Base-by-base conservation (phyloP, 192 early-diverging fungal genomes). In the Coemansia javaensis region DNA sequence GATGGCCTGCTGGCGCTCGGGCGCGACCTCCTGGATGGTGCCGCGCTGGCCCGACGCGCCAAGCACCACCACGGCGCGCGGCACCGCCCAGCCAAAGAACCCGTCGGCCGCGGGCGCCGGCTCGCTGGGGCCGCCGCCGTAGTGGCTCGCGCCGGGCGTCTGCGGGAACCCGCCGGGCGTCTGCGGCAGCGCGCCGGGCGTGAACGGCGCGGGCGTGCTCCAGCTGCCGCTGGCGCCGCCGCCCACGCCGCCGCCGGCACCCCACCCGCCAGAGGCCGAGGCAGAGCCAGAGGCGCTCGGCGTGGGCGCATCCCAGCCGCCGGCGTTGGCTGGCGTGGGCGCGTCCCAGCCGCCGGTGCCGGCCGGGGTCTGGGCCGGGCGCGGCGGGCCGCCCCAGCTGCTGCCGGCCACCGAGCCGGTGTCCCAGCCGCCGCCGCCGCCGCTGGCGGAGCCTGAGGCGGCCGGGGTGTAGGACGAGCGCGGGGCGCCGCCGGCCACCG, bases 331-430 rank as follows among this genome's bases (percentile, higher is more conserved):
- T 5, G 78, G 32, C 75, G 68, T 33, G 67, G 81, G 44, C 41
- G 67, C 45, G 68, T 77, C 35, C 86, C 88, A 41, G 70, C 74
- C 49, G 74, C 81, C 78, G 63, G 80, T 12, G 66, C 83, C 56
- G 68, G 77, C 35, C 64, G 74, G 32, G 23, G 27, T 47, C n/a
- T n/a, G n/a, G n/a, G n/a, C n/a, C n/a, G n/a, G n/a, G n/a, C n/a
- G n/a, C n/a, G n/a, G n/a, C n/a, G n/a, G 9, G 53, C 73, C 32
- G 23, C 70, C 73, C 47, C 79, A 66, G 31, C 65, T 65, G 23
- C 79, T 77, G n/a, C 7, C 1, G 7, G 28, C 28, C 7, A 1
- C 5, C 7, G 7, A 4, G 9, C 7, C 40, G 18, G 10, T 23
- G 38, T 25, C 30, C 4, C 28, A 30, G 7, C 34, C 15, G 46